Evolutionary conservation across 441 rosid species (phyloP), one percentile per base, ranked within the genome.

Genomic region (Corymbia citriodora): DNA sequence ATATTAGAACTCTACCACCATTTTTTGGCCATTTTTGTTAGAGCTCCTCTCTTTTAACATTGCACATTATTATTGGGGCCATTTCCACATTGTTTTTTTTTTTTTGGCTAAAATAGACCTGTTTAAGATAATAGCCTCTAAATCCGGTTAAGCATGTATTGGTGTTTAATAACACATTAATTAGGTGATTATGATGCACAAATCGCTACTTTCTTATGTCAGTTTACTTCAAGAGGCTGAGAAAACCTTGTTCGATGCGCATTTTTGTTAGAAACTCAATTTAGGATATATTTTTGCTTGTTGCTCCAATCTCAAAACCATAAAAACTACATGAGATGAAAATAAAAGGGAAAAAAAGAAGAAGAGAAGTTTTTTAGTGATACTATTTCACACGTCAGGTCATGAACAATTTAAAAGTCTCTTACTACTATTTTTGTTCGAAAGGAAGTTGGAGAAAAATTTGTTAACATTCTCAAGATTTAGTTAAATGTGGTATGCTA

Each of bases 201-300:
- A 63, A 63, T 13, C 13, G 65, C 65, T 12, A 9, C n/a, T 59
- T 59, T 59, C 65, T 59, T 25, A 25, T 27, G n/a, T 25, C 4
- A 59, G 15, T 10, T 59, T 25, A 59, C 65, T 59, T 59, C 65
- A 59, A 27, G 65, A 59, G n/a, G 65, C 4, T 6, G n/a, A 0
- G 1, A 1, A 59, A 59, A 59, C 27, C 27, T 23, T 23, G 10
- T 27, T 2, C 9, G 4, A 57, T 57, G 27, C 19, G 63, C 63
- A 57, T 29, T 57, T 57, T 57, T 57, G 29, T 57, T 63, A 63
- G 16, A 63, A 63, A 13, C 33, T 63, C 33, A 29, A 63, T 63
- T 29, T 63, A 13, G 70, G 70, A 63, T 27, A 29, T 13, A 29
- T 9, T 63, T 63, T 0, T 1, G 6, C 10, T 0, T 10, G 13